A percentile compares a stretch with the other conserved stretches of the same genome.
These are phyloP conservation scores for Verticillium longisporum DNA, from an alignment of 2,329 filamentous ascomycete species.

Conservation along the genomic window DNA sequence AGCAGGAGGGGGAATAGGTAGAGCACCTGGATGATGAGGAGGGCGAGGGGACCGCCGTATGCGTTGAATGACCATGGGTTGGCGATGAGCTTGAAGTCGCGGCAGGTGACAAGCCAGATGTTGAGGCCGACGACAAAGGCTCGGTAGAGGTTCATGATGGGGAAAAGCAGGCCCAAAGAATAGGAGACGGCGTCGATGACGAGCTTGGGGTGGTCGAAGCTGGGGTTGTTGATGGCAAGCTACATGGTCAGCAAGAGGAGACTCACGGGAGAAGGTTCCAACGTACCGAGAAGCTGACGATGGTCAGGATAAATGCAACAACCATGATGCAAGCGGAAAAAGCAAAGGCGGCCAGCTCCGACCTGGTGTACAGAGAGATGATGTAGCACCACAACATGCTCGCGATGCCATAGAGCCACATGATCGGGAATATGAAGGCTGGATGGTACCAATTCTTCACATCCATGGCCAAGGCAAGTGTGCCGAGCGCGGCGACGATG, in stretches of 20 bases:
- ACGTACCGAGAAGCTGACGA: conserved; percentile 14
- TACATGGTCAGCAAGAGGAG: neutral
- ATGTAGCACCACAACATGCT: conserved; percentile 55
- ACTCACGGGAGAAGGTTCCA: neutral
- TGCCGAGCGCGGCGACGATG: conserved; percentile 28
- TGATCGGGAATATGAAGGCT: conserved; percentile 56
- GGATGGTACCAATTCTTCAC: conserved; percentile 48
- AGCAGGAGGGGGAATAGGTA: conserved; percentile 53
- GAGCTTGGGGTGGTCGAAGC: neutral
- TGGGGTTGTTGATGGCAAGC: neutral
- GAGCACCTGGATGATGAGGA: conserved; percentile 55
- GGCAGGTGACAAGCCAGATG: conserved; percentile 54
- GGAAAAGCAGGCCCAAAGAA: conserved; percentile 51
- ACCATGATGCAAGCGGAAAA: conserved; percentile 29
- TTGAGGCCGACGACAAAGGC: conserved; percentile 56
- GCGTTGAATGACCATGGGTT: conserved; percentile 51
- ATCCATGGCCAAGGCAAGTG: conserved; percentile 47
- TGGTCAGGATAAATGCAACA: conserved; percentile 17
- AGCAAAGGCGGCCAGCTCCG: conserved; percentile 58
- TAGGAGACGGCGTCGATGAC: conserved; percentile 39
- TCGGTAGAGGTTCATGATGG: conserved; percentile 53
- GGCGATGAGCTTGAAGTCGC: conserved; percentile 29
- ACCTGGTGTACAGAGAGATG: conserved; percentile 53
- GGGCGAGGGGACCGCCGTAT: conserved; percentile 63
- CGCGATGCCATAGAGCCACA: conserved; percentile 57